A percentile compares a stretch with the other conserved stretches of the same genome.
Evolutionary conservation across 2,329 filamentous ascomycete species (phyloP).

Genomic region (Pestalotiopsis sp.): DNA sequence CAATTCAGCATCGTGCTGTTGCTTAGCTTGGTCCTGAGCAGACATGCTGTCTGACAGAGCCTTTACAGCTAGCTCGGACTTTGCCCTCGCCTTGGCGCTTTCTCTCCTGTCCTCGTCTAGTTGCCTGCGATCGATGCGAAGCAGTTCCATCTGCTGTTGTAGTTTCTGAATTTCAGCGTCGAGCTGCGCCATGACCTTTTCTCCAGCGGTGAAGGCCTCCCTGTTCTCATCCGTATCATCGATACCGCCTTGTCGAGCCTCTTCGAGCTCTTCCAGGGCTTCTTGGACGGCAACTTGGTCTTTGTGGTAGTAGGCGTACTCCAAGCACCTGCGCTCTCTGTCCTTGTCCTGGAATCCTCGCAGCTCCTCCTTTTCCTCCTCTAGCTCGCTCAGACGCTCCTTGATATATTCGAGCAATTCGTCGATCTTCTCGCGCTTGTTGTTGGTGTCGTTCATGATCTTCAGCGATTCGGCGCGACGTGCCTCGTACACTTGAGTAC

Average conservation of each 20-base stretch:
- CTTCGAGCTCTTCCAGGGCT: conserved; percentile 81
- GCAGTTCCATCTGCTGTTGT: conserved; percentile 80
- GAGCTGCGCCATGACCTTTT: conserved; percentile 76
- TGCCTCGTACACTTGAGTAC: conserved; percentile 95
- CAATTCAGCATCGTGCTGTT: conserved; percentile 72
- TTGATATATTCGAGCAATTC: conserved; percentile 91
- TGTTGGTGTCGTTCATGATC: conserved; percentile 96
- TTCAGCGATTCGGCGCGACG: conserved; percentile 89
- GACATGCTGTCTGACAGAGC: conserved; percentile 82
- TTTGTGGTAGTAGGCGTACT: conserved; percentile 92
- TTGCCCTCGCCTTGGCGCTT: conserved; percentile 76
- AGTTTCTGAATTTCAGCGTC: conserved; percentile 80
- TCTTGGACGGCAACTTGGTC: conserved; percentile 81
- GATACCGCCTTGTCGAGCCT: conserved; percentile 77
- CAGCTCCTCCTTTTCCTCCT: conserved; percentile 96
- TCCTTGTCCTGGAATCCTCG: conserved; percentile 95
- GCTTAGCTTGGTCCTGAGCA: conserved; percentile 72
- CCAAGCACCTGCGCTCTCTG: conserved; percentile 84
- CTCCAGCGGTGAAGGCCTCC: conserved; percentile 73
- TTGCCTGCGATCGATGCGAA: conserved; percentile 83
- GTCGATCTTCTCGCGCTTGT: conserved; percentile 93
- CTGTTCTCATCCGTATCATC: conserved; percentile 84
- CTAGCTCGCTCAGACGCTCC: conserved; percentile 83
- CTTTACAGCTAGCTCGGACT: conserved; percentile 84
- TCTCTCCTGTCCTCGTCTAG: conserved; percentile 89